Evolutionary conservation across 139 green algal genomes (phyloP).

Genomic region (Chlorella sorokiniana): DNA sequence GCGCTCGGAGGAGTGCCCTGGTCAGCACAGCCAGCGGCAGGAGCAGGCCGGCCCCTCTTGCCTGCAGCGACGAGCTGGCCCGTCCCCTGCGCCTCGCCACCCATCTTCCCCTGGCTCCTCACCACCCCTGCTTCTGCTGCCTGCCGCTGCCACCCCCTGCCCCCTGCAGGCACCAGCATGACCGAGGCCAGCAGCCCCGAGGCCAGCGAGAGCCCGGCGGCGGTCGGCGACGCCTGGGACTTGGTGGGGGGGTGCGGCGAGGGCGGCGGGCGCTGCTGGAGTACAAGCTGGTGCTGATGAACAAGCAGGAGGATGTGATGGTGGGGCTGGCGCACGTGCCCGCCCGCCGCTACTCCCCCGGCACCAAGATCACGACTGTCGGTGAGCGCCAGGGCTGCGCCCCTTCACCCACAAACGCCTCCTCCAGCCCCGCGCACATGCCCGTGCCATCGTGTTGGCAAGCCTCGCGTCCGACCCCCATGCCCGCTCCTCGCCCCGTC

Average conservation of each 20-base stretch:
- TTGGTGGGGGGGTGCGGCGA: neutral
- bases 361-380: conserved; percentile 56
- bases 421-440: too few species aligned
- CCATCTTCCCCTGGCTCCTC: too few species aligned
- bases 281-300: conserved; percentile 67
- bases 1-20: neutral
- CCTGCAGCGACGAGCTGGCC: too few species aligned
- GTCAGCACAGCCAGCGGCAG: too few species aligned
- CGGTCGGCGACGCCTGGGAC: neutral
- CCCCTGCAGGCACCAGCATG: conserved; percentile 39
- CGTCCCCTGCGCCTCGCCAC: neutral
- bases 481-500: too few species aligned
- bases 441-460: too few species aligned
- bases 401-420: neutral
- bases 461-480: too few species aligned
- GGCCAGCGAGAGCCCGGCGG: neutral
- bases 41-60: too few species aligned
- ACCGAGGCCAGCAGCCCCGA: conserved; percentile 15
- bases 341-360: conserved; percentile 33
- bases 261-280: conserved; percentile 13
- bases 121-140: neutral
- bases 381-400: conserved; percentile 30
- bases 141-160: neutral
- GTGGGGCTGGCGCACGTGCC: conserved; percentile 47
- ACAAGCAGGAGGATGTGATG: conserved; percentile 68